Base-by-base conservation (phyloP, 192 early-diverging fungal species). In the Backusella psychrophila region DNA sequence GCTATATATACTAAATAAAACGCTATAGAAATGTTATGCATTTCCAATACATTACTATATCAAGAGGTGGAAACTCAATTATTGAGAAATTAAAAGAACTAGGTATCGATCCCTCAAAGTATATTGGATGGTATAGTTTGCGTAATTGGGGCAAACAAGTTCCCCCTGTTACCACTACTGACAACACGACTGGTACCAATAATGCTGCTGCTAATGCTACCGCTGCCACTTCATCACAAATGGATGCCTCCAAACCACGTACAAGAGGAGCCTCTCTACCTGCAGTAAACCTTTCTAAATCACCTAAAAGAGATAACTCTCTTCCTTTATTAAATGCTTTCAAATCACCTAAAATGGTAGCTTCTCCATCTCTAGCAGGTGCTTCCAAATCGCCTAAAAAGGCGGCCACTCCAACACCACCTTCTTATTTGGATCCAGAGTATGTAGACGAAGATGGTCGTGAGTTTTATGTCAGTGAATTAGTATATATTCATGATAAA, bases 1-100 rank as follows among this genome's bases (percentile, higher is more conserved):
- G 15, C 17, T 44, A 49, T 0, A 19, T 59, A 59, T 59, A 59
- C 11, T 39, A 72, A 33, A 72, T n/a, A 49, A 19, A 49, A 49
- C 6, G 6, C 4, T n/a, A n/a, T 21, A 71, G 69, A 71, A 71
- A 90, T 52, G 93, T 94, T 0, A 90, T 95, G 93, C 89, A 92
- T 71, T 95, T 88, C 84, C 93, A 95, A 79, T 95, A 93, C 78
- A 81, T 89, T 69, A 87, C 91, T 34, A 94, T 94, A 42, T 92
- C 84, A 52, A 89, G 93, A 31, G 93, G 93, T 38, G 93, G 87
- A 42, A 84, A 91, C 76, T 91, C 90, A n/a, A 85, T 94, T 19
- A 79, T 90, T 17, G 86, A 85, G 6, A 88, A 91, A 69, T 79
- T 94, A 49, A 78, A 72, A 7, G 82, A 85, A 35, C 81, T 79